A percentile compares a stretch with the other conserved stretches of the same genome.
These are phyloP conservation scores for Hanseniaspora guilliermondii DNA, from an alignment of 805 yeast species.

Conservation along the genomic window DNA sequence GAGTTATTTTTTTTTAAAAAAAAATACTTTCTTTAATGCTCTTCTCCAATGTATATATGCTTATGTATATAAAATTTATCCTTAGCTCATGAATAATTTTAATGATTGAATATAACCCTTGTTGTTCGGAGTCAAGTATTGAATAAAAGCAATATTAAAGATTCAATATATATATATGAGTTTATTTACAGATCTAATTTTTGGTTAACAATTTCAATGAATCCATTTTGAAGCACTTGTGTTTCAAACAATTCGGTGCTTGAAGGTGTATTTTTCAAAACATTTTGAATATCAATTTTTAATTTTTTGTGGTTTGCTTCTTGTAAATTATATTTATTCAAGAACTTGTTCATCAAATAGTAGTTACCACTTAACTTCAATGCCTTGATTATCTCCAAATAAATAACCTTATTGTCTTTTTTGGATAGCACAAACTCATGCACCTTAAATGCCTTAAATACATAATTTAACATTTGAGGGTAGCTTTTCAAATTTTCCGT, in stretches of 20 bases:
- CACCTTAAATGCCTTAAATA: neutral
- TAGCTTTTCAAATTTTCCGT: neutral
- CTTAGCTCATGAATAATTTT: too few species aligned
- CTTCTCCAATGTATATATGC: neutral
- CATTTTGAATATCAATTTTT: neutral
- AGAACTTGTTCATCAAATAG: neutral
- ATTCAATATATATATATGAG: neutral
- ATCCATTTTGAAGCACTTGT: constrained; percentile 6
- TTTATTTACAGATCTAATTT: constrained; percentile 4
- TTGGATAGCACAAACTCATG: neutral
- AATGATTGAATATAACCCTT: too few species aligned
- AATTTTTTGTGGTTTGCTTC: neutral
- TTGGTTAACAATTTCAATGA: constrained; percentile 3
- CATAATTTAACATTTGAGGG: neutral
- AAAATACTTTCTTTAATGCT: constrained; percentile 5
- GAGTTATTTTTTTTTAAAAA: too few species aligned
- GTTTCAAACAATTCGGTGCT: neutral
- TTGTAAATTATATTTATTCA: neutral
- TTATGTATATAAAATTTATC: neutral
- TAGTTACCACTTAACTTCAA: constrained; percentile 7
- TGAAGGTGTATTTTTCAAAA: neutral
- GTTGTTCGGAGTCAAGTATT: too few species aligned
- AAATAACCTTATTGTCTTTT: neutral
- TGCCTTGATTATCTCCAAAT: neutral
- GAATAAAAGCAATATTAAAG: too few species aligned